phyloP scores from a whole-genome alignment of 371 early-diverging fungal species.

The Ecytonucleospora hepatopenaei region DNA sequence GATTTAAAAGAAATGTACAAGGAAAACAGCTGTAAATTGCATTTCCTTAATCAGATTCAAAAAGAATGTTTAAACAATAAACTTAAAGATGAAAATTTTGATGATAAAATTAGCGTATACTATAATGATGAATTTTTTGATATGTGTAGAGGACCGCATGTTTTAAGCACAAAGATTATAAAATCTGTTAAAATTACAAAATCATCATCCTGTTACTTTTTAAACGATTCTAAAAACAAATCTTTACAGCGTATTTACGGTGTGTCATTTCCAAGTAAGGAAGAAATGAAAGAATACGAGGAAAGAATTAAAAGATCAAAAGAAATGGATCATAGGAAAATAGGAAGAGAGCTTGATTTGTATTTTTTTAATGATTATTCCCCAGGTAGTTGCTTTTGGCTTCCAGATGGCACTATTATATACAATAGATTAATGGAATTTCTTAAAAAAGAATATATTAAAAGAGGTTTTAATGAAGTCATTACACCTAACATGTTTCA shows the following conservation, averaged over 20 bases:
- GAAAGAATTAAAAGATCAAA: conserved; percentile 82
- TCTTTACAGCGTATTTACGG: conserved; percentile 94
- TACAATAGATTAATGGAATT: conserved; percentile 80
- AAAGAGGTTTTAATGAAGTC: conserved; percentile 79
- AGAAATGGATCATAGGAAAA: conserved; percentile 88
- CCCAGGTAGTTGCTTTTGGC: conserved; percentile 87
- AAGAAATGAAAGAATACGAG: conserved; percentile 80
- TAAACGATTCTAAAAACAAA: conserved; percentile 86
- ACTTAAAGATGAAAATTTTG: background rate
- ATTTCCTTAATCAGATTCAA: conserved; percentile 20
- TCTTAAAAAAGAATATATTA: conserved; percentile 74
- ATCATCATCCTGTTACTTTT: conserved; percentile 91
- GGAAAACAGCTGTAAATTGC: conserved; percentile 55
- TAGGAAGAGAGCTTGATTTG: conserved; percentile 72
- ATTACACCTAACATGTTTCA: conserved; percentile 90
- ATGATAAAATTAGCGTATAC: background rate
- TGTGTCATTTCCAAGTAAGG: conserved; percentile 89
- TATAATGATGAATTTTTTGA: conserved; percentile 69
- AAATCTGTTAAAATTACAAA: conserved; percentile 74
- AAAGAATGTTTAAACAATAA: background rate
- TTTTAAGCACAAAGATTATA: conserved; percentile 79
- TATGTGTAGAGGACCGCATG: conserved; percentile 93
- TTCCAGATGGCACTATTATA: conserved; percentile 84
- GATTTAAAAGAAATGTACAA: conserved; percentile 87
- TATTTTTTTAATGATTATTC: conserved; percentile 89